Evolutionary conservation across 2,329 filamentous ascomycete genomes (phyloP).

Genomic region (Coniella lustricola): DNA sequence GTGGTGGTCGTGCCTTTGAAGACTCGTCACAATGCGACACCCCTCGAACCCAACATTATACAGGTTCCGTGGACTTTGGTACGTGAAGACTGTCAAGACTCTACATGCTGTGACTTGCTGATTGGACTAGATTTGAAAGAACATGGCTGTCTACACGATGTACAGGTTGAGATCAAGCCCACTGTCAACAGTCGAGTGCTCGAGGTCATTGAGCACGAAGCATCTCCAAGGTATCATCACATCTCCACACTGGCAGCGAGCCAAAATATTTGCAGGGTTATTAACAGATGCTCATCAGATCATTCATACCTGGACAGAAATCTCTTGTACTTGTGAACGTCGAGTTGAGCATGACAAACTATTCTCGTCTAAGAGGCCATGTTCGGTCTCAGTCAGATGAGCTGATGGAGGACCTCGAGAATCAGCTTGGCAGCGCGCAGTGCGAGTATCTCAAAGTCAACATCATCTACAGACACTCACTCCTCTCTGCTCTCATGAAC

Average conservation of each 20-base stretch:
- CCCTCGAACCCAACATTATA: neutral
- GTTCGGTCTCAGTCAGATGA: constrained; percentile 41
- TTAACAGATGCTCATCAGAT: constrained; percentile 24
- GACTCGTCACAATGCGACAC: neutral
- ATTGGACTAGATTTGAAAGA: constrained; percentile 9
- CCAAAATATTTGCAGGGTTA: neutral
- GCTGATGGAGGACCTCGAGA: constrained; percentile 52
- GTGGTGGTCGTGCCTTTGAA: neutral
- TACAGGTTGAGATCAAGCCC: constrained; percentile 10
- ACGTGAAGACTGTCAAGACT: neutral
- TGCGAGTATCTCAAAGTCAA: constrained; percentile 45
- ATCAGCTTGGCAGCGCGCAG: constrained; percentile 42
- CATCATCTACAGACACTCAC: constrained; percentile 50
- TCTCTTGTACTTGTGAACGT: constrained; percentile 44
- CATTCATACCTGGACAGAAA: constrained; percentile 35
- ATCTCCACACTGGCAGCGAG: no score
- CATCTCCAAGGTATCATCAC: constrained; percentile 33
- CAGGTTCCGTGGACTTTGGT: neutral
- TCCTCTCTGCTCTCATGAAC: constrained; percentile 33
- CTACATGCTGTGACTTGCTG: neutral
- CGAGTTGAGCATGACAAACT: constrained; percentile 23
- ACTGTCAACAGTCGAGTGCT: constrained; percentile 26
- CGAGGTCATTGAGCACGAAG: constrained; percentile 39
- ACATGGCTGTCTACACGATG: constrained; percentile 4
- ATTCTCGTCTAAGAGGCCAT: constrained; percentile 18